Evolutionary conservation across 1,284 basidiomycete species (phyloP).

Genomic region (Peniophora sp.): DNA sequence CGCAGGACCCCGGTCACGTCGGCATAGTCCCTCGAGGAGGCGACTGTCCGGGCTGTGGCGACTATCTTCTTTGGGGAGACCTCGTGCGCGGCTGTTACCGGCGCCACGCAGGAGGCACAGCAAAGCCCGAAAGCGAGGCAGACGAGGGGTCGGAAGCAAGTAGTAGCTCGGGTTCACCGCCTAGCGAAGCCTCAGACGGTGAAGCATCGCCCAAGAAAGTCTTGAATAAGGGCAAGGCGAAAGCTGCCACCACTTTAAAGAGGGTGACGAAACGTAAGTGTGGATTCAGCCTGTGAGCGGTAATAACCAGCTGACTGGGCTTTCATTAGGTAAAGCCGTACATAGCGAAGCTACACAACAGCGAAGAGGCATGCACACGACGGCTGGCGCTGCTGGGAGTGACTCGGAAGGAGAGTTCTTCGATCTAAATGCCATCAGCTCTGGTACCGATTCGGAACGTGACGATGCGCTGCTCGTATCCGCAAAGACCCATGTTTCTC

Average conservation of each 20-base stretch:
- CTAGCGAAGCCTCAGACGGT: too few species aligned
- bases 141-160: constrained; percentile 20
- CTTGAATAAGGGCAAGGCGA: too few species aligned
- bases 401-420: constrained; percentile 21
- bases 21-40: constrained; percentile 60
- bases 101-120: constrained; percentile 31
- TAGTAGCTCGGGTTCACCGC: too few species aligned
- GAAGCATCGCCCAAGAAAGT: too few species aligned
- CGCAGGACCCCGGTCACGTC: constrained; percentile 15
- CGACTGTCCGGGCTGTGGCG: constrained; percentile 45
- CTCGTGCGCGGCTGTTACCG: constrained; percentile 63
- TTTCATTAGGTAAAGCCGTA: too few species aligned
- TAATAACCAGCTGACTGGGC: too few species aligned
- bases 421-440: constrained; percentile 23
- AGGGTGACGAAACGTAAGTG: too few species aligned
- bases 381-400: neutral
- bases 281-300: too few species aligned
- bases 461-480: constrained; percentile 9
- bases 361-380: neutral
- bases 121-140: constrained; percentile 17
- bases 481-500: neutral
- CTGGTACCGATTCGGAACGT: constrained; percentile 15
- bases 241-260: too few species aligned
- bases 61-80: constrained; percentile 65
- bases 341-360: neutral